Percentiles rank a stretch among this genome's conserved stretches.
phyloP scores from a whole-genome alignment of 2,329 filamentous ascomycete genomes.

The Calonectria hawksworthii region DNA sequence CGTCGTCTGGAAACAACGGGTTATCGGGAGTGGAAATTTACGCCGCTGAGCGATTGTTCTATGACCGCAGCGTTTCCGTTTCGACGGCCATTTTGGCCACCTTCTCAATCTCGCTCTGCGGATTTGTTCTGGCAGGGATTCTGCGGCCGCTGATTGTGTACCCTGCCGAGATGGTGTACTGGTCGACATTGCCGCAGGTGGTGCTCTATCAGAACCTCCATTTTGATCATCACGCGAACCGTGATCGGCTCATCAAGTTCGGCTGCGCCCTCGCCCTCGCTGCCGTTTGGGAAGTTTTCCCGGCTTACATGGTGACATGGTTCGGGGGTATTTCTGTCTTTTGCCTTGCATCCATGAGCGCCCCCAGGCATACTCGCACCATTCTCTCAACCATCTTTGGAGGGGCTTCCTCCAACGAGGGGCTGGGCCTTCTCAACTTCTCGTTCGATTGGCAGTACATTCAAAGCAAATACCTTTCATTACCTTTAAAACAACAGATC shows the following conservation, averaged over 20 bases:
- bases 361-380: not conserved
- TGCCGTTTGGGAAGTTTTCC: not conserved
- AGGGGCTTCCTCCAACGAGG: not conserved
- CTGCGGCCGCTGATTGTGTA: constrained; percentile 46
- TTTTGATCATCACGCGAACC: constrained; percentile 46
- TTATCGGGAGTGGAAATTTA: not conserved
- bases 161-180: constrained; percentile 52
- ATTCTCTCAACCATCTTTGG: not conserved
- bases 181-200: constrained; percentile 49
- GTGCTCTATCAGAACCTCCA: constrained; percentile 52
- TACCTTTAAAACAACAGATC: not conserved
- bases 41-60: not conserved
- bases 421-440: not conserved
- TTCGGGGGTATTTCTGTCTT: constrained; percentile 1
- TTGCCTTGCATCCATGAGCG: not conserved
- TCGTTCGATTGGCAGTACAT: constrained; percentile 6
- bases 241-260: constrained; percentile 48
- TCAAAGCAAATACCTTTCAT: not conserved
- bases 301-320: not conserved
- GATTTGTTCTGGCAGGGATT: not conserved
- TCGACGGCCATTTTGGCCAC: not conserved
- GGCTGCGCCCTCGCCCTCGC: not conserved
- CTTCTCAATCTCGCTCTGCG: not conserved
- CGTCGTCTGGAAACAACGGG: not conserved
- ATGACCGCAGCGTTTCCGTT: not conserved